Base-by-base conservation (phyloP, 371 early-diverging fungal species). In the Syncephalastrum racemosum region DNA sequence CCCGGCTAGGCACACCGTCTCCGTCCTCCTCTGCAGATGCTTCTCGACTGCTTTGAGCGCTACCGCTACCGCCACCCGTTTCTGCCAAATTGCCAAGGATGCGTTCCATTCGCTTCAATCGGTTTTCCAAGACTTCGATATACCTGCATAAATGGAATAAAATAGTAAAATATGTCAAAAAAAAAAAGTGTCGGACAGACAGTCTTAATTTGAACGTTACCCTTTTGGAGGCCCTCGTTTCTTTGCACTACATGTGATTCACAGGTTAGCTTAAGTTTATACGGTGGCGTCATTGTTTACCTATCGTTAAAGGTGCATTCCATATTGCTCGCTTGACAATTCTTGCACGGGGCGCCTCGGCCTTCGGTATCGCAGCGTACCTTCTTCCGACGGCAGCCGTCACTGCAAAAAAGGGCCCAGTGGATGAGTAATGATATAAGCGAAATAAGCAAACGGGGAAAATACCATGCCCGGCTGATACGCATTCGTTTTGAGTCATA, bases 71-170 rank as follows among this genome's bases (percentile, higher is more conserved):
- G 39, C 50, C 61, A 22, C 56, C 48, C 5, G 46, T 53, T 14
- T 70, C 74, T 49, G 49, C 73, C 65, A 68, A 64, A 3, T 76
- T 78, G 3, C 80, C 77, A 4, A 87, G 67, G 23, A 88, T 68
- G 19, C 68, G 67, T 60, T 88, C 88, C 85, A 88, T 83, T 19
- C 85, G 77, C 54, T 85, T 82, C 12, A 88, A 60, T 51, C 88
- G 64, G 50, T 78, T 83, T 60, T 88, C 88, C 14, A 88, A 58
- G 0, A 82, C 80, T 63, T 88, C 86, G 60, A 86, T 85, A 50
- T 88, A 88, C 12, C 70, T 70, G 53, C 16, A 44, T 24, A 14
- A 53, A 22, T n/a, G 46, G 7, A 41, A 18, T 39, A 31, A 53
- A 15, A 31, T 18, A 20, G 50, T 20, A 48, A 39, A 42, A 42